Conservation (phyloP, 768 basidiomycete species). For the Vararia minispora region DNA sequence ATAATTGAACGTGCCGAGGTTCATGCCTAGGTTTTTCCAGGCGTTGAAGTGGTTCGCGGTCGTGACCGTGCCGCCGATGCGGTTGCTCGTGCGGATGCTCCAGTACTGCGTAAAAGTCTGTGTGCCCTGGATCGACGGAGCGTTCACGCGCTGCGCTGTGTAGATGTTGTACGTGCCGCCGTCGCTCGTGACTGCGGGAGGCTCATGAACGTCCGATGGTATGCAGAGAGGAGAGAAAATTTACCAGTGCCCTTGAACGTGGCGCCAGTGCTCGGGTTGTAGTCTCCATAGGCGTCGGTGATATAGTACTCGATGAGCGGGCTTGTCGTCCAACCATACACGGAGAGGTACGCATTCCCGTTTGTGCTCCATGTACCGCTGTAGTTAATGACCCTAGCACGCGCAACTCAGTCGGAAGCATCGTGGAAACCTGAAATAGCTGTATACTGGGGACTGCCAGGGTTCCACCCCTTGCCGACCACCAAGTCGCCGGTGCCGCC, state of each 20-base stretch:
- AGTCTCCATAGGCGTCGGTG: constrained; percentile 28
- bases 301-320: constrained; percentile 40
- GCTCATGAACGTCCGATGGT: too few species aligned
- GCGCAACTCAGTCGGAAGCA: neutral
- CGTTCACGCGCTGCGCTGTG: constrained; percentile 25
- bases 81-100: constrained; percentile 30
- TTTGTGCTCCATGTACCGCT: constrained; percentile 25
- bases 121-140: constrained; percentile 33
- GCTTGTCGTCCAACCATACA: constrained; percentile 35
- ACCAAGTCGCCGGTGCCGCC: constrained; percentile 24
- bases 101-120: constrained; percentile 37
- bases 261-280: constrained; percentile 26
- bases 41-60: constrained; percentile 5
- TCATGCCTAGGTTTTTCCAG: neutral
- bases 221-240: too few species aligned
- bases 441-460: too few species aligned
- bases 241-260: constrained; percentile 25
- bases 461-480: constrained; percentile 30
- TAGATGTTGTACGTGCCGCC: constrained; percentile 33
- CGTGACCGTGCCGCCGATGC: constrained; percentile 17
- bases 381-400: constrained; percentile 25
- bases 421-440: constrained; percentile 14
- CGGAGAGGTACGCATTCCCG: constrained; percentile 32
- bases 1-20: neutral
- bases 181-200: constrained; percentile 31